Evolutionary conservation across 2,329 filamentous ascomycete species (phyloP).

Genomic region (Neofusicoccum sp.): DNA sequence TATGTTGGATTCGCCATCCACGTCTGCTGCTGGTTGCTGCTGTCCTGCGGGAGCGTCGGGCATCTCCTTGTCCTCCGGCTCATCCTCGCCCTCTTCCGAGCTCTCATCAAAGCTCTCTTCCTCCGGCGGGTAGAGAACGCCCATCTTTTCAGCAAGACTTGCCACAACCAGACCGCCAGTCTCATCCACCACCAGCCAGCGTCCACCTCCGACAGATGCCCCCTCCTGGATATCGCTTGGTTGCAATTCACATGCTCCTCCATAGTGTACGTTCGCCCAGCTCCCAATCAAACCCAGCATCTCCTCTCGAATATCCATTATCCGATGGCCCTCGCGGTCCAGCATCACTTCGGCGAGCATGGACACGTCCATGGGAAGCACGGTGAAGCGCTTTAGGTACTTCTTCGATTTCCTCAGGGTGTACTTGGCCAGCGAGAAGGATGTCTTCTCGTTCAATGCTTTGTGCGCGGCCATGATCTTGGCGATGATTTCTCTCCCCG

Average conservation of each 20-base stretch:
- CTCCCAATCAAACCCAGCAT: slow-evolving; percentile 76
- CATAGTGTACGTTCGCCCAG: slow-evolving; percentile 86
- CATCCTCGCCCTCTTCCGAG: slow-evolving; percentile 26
- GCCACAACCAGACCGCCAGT: slow-evolving; percentile 80
- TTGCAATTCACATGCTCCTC: slow-evolving; percentile 40
- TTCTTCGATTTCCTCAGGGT: slow-evolving; percentile 92
- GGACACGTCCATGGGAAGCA: slow-evolving; percentile 78
- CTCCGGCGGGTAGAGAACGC: slow-evolving; percentile 62
- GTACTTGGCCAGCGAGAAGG: slow-evolving; percentile 92
- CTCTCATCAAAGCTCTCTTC: slow-evolving; percentile 27
- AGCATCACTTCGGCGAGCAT: slow-evolving; percentile 74
- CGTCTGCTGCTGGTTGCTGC: not conserved
- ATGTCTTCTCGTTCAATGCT: slow-evolving; percentile 88
- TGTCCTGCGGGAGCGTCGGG: slow-evolving; percentile 9
- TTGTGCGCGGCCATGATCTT: slow-evolving; percentile 88
- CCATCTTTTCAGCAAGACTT: slow-evolving; percentile 85
- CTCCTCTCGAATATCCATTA: slow-evolving; percentile 85
- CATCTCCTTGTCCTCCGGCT: slow-evolving; percentile 5
- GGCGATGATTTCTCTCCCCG: slow-evolving; percentile 86
- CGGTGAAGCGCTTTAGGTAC: slow-evolving; percentile 83
- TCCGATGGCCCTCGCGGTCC: slow-evolving; percentile 75
- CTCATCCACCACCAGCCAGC: slow-evolving; percentile 85
- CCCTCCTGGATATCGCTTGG: slow-evolving; percentile 29
- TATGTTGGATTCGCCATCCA: not conserved
- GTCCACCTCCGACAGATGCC: slow-evolving; percentile 48